phyloP scores from a whole-genome alignment of 768 basidiomycete genomes.

The Suillus tomentosus region DNA sequence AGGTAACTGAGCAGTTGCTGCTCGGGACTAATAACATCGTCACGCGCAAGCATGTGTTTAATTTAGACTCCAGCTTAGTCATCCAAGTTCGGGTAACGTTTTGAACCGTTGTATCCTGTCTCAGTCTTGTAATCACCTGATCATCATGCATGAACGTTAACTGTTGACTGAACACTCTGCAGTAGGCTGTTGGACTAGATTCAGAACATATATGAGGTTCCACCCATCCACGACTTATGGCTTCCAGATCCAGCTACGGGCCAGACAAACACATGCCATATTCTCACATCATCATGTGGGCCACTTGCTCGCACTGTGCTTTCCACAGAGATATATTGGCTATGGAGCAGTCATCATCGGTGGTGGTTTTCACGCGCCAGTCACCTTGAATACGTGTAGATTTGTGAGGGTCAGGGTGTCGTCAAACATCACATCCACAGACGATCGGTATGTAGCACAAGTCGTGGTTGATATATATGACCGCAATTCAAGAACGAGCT shows the following conservation, averaged over 20 bases:
- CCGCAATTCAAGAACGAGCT: background rate
- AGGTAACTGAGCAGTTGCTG: background rate
- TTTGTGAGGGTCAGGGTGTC: background rate
- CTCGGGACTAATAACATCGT: background rate
- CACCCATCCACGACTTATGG: background rate
- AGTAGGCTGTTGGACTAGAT: background rate
- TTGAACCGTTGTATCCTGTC: background rate
- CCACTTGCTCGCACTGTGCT: background rate
- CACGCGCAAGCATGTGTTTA: background rate
- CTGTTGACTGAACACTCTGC: background rate
- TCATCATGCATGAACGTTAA: background rate
- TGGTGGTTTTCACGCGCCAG: background rate
- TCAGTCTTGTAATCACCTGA: background rate
- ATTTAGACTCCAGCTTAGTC: background rate
- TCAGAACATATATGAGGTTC: background rate
- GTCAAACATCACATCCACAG: background rate
- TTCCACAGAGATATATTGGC: background rate
- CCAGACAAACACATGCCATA: background rate
- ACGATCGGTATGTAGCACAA: background rate
- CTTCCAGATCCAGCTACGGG: background rate
- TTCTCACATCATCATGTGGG: background rate
- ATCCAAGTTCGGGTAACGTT: background rate
- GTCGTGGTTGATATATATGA: background rate
- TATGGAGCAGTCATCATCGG: background rate
- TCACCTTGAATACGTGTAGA: background rate